Conservation (phyloP, 805 yeast genomes). For the Jamesozyma jinghongensis region DNA sequence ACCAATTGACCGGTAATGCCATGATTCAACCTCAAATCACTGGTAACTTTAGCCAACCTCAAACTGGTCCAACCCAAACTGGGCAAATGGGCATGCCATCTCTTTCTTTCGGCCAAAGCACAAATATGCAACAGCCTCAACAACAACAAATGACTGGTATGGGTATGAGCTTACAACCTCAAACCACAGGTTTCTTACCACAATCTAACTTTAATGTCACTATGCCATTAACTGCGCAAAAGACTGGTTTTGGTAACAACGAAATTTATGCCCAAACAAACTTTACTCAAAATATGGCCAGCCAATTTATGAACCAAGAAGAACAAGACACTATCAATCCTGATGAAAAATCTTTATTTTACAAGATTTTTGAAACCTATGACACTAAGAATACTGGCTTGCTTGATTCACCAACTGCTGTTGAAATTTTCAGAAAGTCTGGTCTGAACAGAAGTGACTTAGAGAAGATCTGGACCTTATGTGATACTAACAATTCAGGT, state of each 20-base stretch:
- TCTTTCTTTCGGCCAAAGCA: constrained; percentile 27
- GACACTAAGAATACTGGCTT: constrained; percentile 59
- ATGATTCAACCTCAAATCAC: constrained; percentile 35
- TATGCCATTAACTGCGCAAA: constrained; percentile 34
- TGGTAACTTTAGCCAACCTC: constrained; percentile 25
- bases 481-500: constrained; percentile 77
- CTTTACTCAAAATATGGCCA: constrained; percentile 29
- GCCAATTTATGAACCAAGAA: constrained; percentile 7
- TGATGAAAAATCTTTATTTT: constrained; percentile 79
- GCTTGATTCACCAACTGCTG: constrained; percentile 73
- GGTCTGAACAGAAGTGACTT: constrained; percentile 80
- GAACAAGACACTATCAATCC: constrained; percentile 64
- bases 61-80: not conserved
- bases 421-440: constrained; percentile 79
- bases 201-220: constrained; percentile 32
- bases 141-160: constrained; percentile 36
- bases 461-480: constrained; percentile 84
- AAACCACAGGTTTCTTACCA: constrained; percentile 59
- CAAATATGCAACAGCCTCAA: constrained; percentile 38
- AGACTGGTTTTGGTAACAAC: constrained; percentile 39
- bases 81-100: constrained; percentile 21
- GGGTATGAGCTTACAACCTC: constrained; percentile 26
- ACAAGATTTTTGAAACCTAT: constrained; percentile 82
- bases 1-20: constrained; percentile 24
- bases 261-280: constrained; percentile 31